A percentile compares a stretch with the other conserved stretches of the same genome.
These are phyloP conservation scores for Pyrrhoderma lamaoense DNA, from an alignment of 1,284 basidiomycete species.

Conservation along the genomic window DNA sequence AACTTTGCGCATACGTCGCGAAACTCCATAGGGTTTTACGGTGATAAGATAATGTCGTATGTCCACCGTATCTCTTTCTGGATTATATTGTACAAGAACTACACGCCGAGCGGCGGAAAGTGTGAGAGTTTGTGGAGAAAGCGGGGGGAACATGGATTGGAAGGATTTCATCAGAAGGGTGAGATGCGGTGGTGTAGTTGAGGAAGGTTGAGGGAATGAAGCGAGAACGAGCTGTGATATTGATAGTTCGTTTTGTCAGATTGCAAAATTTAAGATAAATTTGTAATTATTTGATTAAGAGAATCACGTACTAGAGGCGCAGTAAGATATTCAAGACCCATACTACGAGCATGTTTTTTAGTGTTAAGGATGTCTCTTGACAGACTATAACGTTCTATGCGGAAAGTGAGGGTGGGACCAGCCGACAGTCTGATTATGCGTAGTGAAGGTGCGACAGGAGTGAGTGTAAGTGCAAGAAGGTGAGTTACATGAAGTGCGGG, in stretches of 20 bases:
- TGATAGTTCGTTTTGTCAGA: no score
- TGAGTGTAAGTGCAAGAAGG: conserved; percentile 86
- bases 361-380: conserved; percentile 74
- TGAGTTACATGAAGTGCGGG: conserved; percentile 91
- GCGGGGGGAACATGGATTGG: conserved; percentile 83
- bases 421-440: conserved; percentile 85
- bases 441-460: conserved; percentile 78
- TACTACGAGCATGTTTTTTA: conserved; percentile 63
- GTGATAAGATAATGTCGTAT: conserved; percentile 94
- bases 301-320: conserved; percentile 66
- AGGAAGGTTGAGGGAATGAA: conserved; percentile 66
- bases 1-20: conserved; percentile 84
- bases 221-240: conserved; percentile 71
- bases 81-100: conserved; percentile 89
- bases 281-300: conserved; percentile 1
- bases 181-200: conserved; percentile 62
- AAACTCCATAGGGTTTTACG: conserved; percentile 92
- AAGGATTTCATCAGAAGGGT: conserved; percentile 78
- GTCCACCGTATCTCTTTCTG: conserved; percentile 82
- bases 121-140: conserved; percentile 71
- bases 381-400: conserved; percentile 88
- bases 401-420: conserved; percentile 92
- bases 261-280: neutral
- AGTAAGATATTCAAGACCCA: conserved; percentile 80
- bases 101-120: conserved; percentile 85